phyloP scores from a whole-genome alignment of 257 asterid species.

The Nicotiana undulata region DNA sequence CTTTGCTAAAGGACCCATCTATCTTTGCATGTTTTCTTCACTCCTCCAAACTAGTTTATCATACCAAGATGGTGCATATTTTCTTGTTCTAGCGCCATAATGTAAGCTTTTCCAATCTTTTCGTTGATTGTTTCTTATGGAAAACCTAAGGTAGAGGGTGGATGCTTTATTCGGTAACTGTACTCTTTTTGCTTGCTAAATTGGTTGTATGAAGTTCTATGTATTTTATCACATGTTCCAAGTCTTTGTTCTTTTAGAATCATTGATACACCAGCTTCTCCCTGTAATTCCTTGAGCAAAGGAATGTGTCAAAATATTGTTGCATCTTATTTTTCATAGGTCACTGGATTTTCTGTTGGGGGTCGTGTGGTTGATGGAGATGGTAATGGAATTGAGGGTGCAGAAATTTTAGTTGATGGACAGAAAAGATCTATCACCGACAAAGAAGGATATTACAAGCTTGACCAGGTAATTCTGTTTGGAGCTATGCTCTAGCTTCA shows the following conservation, averaged over 20 bases:
- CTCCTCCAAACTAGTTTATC: neutral
- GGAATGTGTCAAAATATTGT: neutral
- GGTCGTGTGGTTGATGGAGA: constrained; percentile 91
- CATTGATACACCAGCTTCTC: neutral
- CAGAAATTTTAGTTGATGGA: constrained; percentile 67
- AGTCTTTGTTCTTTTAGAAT: neutral
- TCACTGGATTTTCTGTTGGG: constrained; percentile 97
- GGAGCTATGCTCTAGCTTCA: neutral
- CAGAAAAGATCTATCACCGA: constrained; percentile 74
- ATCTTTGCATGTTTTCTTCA: neutral
- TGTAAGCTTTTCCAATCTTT: neutral
- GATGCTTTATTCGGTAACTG: neutral
- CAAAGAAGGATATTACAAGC: constrained; percentile 82
- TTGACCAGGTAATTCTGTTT: constrained; percentile 75
- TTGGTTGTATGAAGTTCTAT: neutral
- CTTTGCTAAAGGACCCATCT: neutral
- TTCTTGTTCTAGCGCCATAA: neutral
- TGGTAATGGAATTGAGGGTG: constrained; percentile 73
- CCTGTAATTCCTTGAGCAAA: neutral
- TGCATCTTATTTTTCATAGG: constrained; percentile 38
- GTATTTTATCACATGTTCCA: neutral
- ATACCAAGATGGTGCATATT: neutral
- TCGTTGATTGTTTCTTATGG: neutral
- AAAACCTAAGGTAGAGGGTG: neutral
- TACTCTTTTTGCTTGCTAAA: neutral